Conservation (phyloP, 2,329 filamentous ascomycete genomes). For the Xylariomycetidae sp. region DNA sequence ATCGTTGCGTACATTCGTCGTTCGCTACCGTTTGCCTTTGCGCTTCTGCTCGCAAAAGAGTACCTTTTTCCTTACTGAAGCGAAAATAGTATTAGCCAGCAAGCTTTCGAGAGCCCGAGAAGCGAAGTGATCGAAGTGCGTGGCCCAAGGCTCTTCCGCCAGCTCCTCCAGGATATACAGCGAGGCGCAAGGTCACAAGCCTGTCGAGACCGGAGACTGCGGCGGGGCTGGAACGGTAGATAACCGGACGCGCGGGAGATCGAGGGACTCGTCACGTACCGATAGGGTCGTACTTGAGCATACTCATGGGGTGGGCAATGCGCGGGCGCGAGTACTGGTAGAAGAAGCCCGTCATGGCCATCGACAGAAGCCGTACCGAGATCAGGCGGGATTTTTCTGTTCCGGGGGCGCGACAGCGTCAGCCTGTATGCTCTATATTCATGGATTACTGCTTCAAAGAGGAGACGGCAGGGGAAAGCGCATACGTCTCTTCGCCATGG, state of each 20-base stretch:
- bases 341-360: slow-evolving; percentile 99
- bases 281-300: slow-evolving; percentile 98
- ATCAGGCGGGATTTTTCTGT: slow-evolving; percentile 87
- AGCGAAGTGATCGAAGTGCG: too few relatives aligned
- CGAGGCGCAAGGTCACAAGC: too few relatives aligned
- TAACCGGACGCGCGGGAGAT: too few relatives aligned
- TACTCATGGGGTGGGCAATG: slow-evolving; percentile 76
- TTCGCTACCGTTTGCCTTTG: slow-evolving; percentile 48
- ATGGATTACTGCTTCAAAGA: background rate
- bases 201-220: too few relatives aligned
- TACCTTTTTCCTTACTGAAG: slow-evolving; percentile 83
- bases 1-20: slow-evolving; percentile 9
- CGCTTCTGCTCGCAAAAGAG: slow-evolving; percentile 92
- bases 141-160: too few relatives aligned
- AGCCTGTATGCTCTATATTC: too few relatives aligned
- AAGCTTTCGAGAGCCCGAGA: slow-evolving; percentile 1
- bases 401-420: too few relatives aligned
- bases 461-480: background rate
- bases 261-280: slow-evolving; percentile 46
- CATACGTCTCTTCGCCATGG: slow-evolving; percentile 39
- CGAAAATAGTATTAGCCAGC: slow-evolving; percentile 2
- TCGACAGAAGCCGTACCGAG: slow-evolving; percentile 88
- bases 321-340: slow-evolving; percentile 83
- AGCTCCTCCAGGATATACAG: too few relatives aligned
- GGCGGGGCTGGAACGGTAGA: too few relatives aligned